Evolutionary conservation across 441 rosid species (phyloP).

Genomic region (Erysimum cheiri): DNA sequence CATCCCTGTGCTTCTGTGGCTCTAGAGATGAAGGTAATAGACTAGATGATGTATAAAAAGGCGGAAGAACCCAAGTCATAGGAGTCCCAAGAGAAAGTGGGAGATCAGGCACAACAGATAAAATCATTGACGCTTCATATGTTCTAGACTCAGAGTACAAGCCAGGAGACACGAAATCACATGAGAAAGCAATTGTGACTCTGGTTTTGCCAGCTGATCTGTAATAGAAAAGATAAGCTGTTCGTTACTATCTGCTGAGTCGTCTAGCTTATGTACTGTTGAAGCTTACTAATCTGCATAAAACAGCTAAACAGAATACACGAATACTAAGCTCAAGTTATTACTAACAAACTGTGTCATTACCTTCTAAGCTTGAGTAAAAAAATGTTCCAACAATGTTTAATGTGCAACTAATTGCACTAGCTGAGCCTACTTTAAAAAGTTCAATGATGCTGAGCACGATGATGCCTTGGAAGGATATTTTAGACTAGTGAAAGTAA

Average conservation of each 20-base stretch:
- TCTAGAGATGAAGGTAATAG: constrained; percentile 68
- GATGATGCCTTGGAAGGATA: constrained; percentile 9
- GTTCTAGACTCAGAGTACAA: constrained; percentile 67
- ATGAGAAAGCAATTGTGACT: constrained; percentile 73
- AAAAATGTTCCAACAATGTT: not conserved
- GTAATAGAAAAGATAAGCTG: constrained; percentile 46
- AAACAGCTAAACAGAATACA: constrained; percentile 25
- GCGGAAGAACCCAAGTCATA: constrained; percentile 94
- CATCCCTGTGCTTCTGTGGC: constrained; percentile 59
- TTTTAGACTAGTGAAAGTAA: constrained; percentile 5
- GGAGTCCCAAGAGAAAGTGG: constrained; percentile 93
- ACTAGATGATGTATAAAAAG: constrained; percentile 78
- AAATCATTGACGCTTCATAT: constrained; percentile 63
- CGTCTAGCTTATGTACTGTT: constrained; percentile 31
- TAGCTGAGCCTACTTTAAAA: constrained; percentile 20
- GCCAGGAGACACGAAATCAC: constrained; percentile 81
- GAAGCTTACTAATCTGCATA: constrained; percentile 12
- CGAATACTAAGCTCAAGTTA: constrained; percentile 29
- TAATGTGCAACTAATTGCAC: constrained; percentile 14
- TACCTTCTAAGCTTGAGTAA: constrained; percentile 14
- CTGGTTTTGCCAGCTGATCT: constrained; percentile 84
- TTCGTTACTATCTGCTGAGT: constrained; percentile 36
- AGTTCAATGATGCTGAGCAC: constrained; percentile 4
- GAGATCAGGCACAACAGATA: constrained; percentile 82
- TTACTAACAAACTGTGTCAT: constrained; percentile 19